Percentiles rank a stretch among this genome's conserved stretches.
phyloP scores from a whole-genome alignment of 2,329 filamentous ascomycete species.

The Anisogramma anomala region DNA sequence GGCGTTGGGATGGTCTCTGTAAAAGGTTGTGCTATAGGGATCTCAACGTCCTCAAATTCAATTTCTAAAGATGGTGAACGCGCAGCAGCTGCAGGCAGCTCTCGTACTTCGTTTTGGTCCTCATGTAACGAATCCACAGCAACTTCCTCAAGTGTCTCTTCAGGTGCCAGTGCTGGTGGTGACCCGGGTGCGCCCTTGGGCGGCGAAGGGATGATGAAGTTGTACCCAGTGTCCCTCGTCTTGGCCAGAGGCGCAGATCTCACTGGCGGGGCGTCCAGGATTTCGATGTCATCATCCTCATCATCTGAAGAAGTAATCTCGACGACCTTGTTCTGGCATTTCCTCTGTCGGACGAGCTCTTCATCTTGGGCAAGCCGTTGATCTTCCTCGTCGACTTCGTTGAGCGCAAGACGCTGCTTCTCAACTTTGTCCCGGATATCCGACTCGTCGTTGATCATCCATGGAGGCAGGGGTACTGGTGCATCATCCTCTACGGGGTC shows the following conservation, averaged over 20 bases:
- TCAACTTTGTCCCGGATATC: slow-evolving; percentile 56
- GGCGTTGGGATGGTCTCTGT: slow-evolving; percentile 11
- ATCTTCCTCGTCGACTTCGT: slow-evolving; percentile 54
- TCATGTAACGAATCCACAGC: not conserved
- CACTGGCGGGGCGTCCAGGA: slow-evolving; percentile 35
- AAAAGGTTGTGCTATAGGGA: slow-evolving; percentile 10
- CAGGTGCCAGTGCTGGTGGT: not conserved
- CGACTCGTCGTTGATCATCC: slow-evolving; percentile 52
- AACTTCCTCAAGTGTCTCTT: not conserved
- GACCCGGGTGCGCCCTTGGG: slow-evolving; percentile 17
- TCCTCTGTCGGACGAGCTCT: slow-evolving; percentile 32
- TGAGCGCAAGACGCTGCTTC: slow-evolving; percentile 44
- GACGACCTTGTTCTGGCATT: slow-evolving; percentile 40
- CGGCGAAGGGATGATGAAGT: slow-evolving; percentile 15
- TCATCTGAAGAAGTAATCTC: slow-evolving; percentile 53
- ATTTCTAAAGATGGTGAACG: slow-evolving; percentile 19
- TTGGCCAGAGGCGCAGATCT: not conserved
- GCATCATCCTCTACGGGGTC: slow-evolving; percentile 30
- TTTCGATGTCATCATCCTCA: slow-evolving; percentile 44
- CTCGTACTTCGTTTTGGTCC: not conserved
- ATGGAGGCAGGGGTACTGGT: slow-evolving; percentile 59
- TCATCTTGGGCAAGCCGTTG: slow-evolving; percentile 45
- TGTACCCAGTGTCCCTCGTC: not conserved
- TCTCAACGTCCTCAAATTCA: slow-evolving; percentile 28
- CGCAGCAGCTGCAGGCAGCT: not conserved